Conservation (phyloP, 2,329 filamentous ascomycete genomes). For the Cylindrodendrum hubeiense region DNA sequence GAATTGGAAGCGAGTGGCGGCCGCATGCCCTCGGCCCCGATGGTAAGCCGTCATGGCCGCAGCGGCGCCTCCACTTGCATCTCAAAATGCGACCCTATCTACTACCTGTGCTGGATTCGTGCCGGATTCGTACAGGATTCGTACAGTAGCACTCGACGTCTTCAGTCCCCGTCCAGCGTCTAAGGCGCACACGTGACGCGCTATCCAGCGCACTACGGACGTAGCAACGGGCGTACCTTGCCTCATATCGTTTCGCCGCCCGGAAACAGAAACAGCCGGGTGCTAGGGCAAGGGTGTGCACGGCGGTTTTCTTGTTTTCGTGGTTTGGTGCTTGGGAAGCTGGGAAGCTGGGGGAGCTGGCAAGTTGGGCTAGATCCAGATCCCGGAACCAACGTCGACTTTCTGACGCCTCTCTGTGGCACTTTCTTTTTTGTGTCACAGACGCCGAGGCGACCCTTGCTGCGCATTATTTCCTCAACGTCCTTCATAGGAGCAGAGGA, state of each 20-base stretch:
- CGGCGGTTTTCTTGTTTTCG: neutral
- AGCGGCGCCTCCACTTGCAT: neutral
- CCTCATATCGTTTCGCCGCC: constrained; percentile 5
- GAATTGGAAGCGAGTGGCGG: constrained; percentile 7
- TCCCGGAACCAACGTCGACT: neutral
- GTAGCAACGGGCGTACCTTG: constrained; percentile 4
- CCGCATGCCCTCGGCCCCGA: constrained; percentile 16
- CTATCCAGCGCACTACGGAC: neutral
- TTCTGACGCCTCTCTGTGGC: neutral
- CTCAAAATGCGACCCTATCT: neutral
- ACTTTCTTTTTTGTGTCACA: neutral
- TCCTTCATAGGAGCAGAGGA: neutral
- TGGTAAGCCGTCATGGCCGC: neutral
- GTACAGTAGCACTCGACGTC: too few relatives aligned
- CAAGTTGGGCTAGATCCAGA: too few relatives aligned
- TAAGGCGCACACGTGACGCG: constrained; percentile 2
- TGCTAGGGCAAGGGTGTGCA: constrained; percentile 5
- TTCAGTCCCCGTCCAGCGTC: neutral
- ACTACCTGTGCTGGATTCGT: neutral
- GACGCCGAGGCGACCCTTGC: neutral
- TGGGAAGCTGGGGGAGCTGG: too few relatives aligned
- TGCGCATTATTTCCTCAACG: neutral
- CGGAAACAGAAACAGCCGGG: constrained; percentile 13
- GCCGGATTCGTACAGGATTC: too few relatives aligned
- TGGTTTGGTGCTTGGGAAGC: neutral